Evolutionary conservation across 192 early-diverging fungal species (phyloP).

Genomic region (Pilaira anomala): DNA sequence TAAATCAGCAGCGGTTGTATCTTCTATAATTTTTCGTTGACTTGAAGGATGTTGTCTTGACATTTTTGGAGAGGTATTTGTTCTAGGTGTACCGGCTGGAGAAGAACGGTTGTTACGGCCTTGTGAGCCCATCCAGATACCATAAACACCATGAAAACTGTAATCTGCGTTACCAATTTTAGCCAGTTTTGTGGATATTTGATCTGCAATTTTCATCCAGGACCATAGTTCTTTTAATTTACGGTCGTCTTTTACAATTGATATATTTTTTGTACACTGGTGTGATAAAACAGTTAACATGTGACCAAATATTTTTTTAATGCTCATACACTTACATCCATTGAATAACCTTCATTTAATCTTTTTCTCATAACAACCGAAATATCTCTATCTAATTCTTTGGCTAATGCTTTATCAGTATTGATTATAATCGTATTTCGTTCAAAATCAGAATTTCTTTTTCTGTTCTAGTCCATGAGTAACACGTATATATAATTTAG

Average conservation of each 20-base stretch:
- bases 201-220: constrained; percentile 48
- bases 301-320: constrained; percentile 29
- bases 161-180: constrained; percentile 51
- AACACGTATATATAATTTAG: too few relatives aligned
- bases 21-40: constrained; percentile 1
- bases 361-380: constrained; percentile 77
- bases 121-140: constrained; percentile 35
- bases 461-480: background rate
- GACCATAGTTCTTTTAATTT: constrained; percentile 48
- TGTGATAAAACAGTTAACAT: constrained; percentile 13
- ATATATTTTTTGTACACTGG: constrained; percentile 44
- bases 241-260: constrained; percentile 48
- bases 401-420: background rate
- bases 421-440: background rate
- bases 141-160: constrained; percentile 52
- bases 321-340: constrained; percentile 69
- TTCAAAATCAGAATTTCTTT: background rate
- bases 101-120: constrained; percentile 19
- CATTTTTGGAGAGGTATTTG: background rate
- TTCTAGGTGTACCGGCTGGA: constrained; percentile 18
- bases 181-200: constrained; percentile 37
- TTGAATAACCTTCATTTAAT: constrained; percentile 72
- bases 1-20: background rate
- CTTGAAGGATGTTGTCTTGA: background rate
- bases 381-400: constrained; percentile 56